Conservation (phyloP, 345 rosid genomes). For the Salix exigua region DNA sequence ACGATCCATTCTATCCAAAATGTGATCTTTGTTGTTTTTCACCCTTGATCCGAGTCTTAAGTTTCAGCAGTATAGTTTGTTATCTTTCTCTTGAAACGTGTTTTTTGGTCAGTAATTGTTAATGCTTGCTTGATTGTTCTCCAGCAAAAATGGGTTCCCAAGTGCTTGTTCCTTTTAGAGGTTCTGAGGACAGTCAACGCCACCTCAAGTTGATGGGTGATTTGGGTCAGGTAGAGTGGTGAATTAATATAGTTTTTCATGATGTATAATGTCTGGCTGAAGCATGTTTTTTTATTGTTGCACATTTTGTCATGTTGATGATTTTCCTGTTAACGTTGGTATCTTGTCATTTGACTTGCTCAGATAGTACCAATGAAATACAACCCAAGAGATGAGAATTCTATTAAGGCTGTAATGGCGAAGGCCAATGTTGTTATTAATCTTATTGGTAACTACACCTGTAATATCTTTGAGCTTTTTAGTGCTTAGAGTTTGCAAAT, state of each 20-base stretch:
- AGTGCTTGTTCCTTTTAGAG: slow-evolving; percentile 93
- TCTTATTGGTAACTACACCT: slow-evolving; percentile 64
- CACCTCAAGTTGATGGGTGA: slow-evolving; percentile 99
- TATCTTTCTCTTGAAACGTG: neutral
- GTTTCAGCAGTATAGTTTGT: neutral
- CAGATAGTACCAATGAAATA: slow-evolving; percentile 96
- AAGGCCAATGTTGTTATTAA: slow-evolving; percentile 97
- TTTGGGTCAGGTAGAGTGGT: slow-evolving; percentile 75
- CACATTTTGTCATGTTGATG: neutral
- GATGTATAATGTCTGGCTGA: neutral
- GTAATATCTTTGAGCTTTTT: neutral
- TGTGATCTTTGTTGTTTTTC: neutral
- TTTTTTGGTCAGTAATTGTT: neutral
- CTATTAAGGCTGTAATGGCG: slow-evolving; percentile 97
- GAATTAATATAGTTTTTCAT: neutral
- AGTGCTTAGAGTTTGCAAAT: neutral
- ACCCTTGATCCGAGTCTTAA: too few relatives aligned
- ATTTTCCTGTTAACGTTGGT: neutral
- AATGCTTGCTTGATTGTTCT: slow-evolving; percentile 6
- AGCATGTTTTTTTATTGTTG: neutral
- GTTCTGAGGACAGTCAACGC: slow-evolving; percentile 84
- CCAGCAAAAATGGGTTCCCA: slow-evolving; percentile 96
- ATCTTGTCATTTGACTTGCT: slow-evolving; percentile 14
- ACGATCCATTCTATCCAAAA: neutral
- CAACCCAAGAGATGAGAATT: slow-evolving; percentile 83